phyloP scores from a whole-genome alignment of 768 basidiomycete genomes.

The Gautieria morchelliformis region DNA sequence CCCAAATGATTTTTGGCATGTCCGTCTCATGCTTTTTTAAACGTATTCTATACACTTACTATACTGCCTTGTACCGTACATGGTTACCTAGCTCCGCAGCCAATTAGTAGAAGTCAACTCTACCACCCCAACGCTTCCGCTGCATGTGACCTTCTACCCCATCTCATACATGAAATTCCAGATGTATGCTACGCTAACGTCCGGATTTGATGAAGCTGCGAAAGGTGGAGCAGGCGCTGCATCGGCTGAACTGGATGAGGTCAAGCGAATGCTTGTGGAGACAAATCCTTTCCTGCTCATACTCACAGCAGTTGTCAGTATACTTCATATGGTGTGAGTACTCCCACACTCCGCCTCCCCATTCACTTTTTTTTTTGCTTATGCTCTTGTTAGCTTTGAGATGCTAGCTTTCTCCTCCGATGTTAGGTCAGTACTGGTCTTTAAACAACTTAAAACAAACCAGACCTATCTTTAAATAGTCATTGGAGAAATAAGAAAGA shows the following conservation, averaged over 20 bases:
- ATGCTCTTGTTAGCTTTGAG: slow-evolving; percentile 55
- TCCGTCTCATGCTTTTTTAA: slow-evolving; percentile 18
- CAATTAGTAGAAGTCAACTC: slow-evolving; percentile 78
- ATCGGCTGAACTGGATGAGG: slow-evolving; percentile 78
- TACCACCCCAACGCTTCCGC: slow-evolving; percentile 69
- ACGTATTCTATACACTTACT: neutral
- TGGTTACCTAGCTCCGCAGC: slow-evolving; percentile 34
- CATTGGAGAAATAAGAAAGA: slow-evolving; percentile 96
- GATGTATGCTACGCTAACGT: slow-evolving; percentile 73
- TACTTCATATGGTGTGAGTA: slow-evolving; percentile 79
- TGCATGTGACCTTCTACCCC: slow-evolving; percentile 77
- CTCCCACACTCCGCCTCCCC: neutral
- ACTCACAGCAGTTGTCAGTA: slow-evolving; percentile 73
- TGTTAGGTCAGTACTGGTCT: slow-evolving; percentile 37
- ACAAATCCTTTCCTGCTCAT: slow-evolving; percentile 84
- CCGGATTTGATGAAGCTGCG: slow-evolving; percentile 80
- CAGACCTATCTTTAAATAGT: neutral
- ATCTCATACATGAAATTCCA: slow-evolving; percentile 85
- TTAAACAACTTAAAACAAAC: neutral
- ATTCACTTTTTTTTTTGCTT: neutral
- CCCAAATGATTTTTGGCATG: slow-evolving; percentile 93
- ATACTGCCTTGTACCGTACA: neutral
- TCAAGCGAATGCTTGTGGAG: slow-evolving; percentile 89
- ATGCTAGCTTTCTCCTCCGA: slow-evolving; percentile 95
- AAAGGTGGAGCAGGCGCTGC: slow-evolving; percentile 57